A percentile compares a stretch with the other conserved stretches of the same genome.
Evolutionary conservation across 2,329 filamentous ascomycete species (phyloP).

Genomic region (Colletotrichum australisinense): DNA sequence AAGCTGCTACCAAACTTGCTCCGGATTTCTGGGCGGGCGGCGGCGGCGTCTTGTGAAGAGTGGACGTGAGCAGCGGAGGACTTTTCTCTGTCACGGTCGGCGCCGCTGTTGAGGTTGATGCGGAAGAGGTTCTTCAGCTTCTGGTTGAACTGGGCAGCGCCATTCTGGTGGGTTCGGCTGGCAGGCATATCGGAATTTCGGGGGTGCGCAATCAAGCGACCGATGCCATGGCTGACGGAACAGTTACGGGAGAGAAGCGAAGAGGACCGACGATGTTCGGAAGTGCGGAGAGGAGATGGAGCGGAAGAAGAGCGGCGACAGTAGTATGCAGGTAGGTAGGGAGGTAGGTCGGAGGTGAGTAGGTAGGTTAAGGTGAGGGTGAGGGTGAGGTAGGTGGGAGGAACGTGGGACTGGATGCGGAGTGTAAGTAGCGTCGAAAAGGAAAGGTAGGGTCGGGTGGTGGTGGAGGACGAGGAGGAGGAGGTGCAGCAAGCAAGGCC

Average conservation of each 20-base stretch:
- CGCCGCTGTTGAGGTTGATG: conserved; percentile 64
- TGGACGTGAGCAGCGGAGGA: conserved; percentile 48
- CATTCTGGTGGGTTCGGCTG: conserved; percentile 61
- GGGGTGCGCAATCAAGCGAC: conserved; percentile 41
- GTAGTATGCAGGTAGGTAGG: background rate
- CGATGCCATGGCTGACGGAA: conserved; percentile 50
- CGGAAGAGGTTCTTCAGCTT: conserved; percentile 79
- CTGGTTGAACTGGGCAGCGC: conserved; percentile 72
- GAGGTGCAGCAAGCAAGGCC: conserved; percentile 6
- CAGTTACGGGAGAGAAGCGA: conserved; percentile 31
- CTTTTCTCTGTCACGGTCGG: conserved; percentile 46
- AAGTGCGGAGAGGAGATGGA: conserved; percentile 13
- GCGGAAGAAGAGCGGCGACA: conserved; percentile 13
- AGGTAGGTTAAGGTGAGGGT: conserved; percentile 11
- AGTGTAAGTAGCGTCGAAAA: conserved; percentile 11
- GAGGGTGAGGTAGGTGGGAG: conserved; percentile 1
- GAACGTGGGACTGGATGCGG: conserved; percentile 22
- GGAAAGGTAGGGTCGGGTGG: background rate
- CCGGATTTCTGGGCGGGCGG: conserved; percentile 53
- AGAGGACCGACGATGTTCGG: conserved; percentile 29
- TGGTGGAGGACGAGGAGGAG: background rate
- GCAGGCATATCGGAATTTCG: conserved; percentile 57
- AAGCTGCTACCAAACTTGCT: conserved; percentile 86
- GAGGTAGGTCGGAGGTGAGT: conserved; percentile 4
- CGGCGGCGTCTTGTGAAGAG: conserved; percentile 55